A percentile compares a stretch with the other conserved stretches of the same genome.
phyloP scores from a whole-genome alignment of 371 early-diverging fungal genomes.

The Choanephora cucurbitarum region DNA sequence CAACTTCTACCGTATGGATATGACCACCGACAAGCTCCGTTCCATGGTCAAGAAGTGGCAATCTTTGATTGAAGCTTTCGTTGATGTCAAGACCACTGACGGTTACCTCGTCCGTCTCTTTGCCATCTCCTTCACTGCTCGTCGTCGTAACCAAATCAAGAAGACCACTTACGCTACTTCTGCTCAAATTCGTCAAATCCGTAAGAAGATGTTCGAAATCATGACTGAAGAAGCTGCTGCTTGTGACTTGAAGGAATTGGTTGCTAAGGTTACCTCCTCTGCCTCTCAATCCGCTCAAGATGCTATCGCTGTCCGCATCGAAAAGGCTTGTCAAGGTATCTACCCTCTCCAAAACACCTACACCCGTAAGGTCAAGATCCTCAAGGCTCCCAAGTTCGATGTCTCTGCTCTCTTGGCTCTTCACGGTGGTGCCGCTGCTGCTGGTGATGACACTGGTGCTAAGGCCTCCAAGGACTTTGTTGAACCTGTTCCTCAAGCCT shows the following conservation, averaged over 20 bases:
- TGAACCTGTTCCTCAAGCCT: conserved; percentile 77
- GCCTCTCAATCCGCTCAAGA: conserved; percentile 59
- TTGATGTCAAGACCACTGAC: conserved; percentile 99
- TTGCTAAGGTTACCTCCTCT: conserved; percentile 89
- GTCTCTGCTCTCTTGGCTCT: conserved; percentile 95
- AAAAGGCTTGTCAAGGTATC: conserved; percentile 96
- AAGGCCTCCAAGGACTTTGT: conserved; percentile 78
- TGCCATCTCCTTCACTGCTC: conserved; percentile 97
- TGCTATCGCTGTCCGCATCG: conserved; percentile 93
- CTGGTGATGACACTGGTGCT: conserved; percentile 73
- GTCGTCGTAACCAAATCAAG: conserved; percentile 91
- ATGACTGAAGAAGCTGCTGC: conserved; percentile 88
- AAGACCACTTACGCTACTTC: conserved; percentile 98
- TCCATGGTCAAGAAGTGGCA: conserved; percentile 99
- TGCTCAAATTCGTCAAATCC: conserved; percentile 97
- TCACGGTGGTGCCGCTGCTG: conserved; percentile 82
- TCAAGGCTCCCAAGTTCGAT: conserved; percentile 98
- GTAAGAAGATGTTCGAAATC: conserved; percentile 99
- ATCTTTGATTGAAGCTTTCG: conserved; percentile 96
- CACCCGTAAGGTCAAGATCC: conserved; percentile 99
- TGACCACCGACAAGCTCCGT: conserved; percentile 99
- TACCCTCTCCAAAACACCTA: conserved; percentile 99
- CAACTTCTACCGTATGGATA: conserved; percentile 99
- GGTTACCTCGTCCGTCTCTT: conserved; percentile 98
- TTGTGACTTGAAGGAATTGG: conserved; percentile 95